These are phyloP conservation scores for Claviceps sp. DNA, from an alignment of 2,329 filamentous ascomycete species.

Conservation along the genomic window DNA sequence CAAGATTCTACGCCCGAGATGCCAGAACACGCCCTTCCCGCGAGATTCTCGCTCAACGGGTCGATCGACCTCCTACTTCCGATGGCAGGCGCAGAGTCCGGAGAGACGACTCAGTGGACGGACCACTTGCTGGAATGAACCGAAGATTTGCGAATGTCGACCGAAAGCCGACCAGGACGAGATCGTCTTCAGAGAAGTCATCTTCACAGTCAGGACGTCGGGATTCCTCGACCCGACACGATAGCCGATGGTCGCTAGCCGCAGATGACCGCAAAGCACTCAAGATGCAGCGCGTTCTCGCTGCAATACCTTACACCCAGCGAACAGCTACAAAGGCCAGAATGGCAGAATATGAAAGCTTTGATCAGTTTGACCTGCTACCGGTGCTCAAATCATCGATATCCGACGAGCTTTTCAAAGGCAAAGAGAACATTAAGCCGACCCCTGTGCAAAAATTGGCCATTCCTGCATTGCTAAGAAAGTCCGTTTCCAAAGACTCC, in stretches of 20 bases:
- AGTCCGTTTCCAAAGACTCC: slow-evolving; percentile 21
- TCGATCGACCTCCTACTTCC: slow-evolving; percentile 27
- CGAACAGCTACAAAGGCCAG: slow-evolving; percentile 36
- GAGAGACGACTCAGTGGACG: slow-evolving; percentile 24
- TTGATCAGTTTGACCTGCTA: slow-evolving; percentile 68
- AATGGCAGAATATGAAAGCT: slow-evolving; percentile 59
- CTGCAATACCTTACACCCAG: slow-evolving; percentile 62
- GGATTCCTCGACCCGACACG: slow-evolving; percentile 13
- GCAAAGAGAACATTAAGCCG: slow-evolving; percentile 61
- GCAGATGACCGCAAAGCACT: slow-evolving; percentile 53
- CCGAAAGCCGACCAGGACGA: slow-evolving; percentile 8
- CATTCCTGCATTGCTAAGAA: slow-evolving; percentile 65
- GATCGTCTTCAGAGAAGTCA: slow-evolving; percentile 8
- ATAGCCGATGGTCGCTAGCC: slow-evolving; percentile 20
- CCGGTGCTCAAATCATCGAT: slow-evolving; percentile 60
- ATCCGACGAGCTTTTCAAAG: slow-evolving; percentile 57
- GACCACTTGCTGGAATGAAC: slow-evolving; percentile 45
- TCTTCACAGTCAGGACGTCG: slow-evolving; percentile 10
- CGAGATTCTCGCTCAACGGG: slow-evolving; percentile 44
- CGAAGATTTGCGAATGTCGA: slow-evolving; percentile 32
- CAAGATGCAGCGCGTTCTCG: slow-evolving; percentile 80
- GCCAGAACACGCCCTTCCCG: slow-evolving; percentile 33
- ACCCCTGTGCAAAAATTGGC: slow-evolving; percentile 84
- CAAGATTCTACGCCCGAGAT: slow-evolving; percentile 23
- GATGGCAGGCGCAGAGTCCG: slow-evolving; percentile 22